These are phyloP conservation scores for Scheffersomyces titani DNA, from an alignment of 1,139 yeast species.

Conservation along the genomic window DNA sequence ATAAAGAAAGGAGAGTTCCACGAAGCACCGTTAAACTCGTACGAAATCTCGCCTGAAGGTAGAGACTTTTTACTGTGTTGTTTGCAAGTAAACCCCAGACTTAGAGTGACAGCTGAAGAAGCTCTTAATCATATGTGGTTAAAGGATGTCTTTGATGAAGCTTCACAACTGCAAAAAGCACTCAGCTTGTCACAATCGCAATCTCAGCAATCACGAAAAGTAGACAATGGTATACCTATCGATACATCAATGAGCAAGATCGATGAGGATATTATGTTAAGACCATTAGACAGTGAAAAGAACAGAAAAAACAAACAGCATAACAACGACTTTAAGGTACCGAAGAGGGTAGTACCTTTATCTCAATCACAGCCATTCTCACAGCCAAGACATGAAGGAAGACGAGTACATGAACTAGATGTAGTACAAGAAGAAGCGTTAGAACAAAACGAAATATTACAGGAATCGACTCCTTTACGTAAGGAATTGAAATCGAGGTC, in stretches of 20 bases:
- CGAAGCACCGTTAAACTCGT: constrained; percentile 72
- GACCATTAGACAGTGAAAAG: constrained; percentile 39
- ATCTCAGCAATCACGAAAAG: constrained; percentile 59
- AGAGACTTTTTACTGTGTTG: constrained; percentile 68
- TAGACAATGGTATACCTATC: constrained; percentile 49
- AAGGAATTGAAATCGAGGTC: neutral
- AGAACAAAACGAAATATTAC: neutral
- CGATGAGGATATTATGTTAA: constrained; percentile 47
- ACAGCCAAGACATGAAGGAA: constrained; percentile 6
- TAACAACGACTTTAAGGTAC: constrained; percentile 42
- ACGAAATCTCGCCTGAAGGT: constrained; percentile 63
- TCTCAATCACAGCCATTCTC: constrained; percentile 40
- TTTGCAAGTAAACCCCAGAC: constrained; percentile 71
- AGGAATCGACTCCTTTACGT: constrained; percentile 5
- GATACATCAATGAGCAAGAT: constrained; percentile 42
- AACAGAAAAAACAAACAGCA: constrained; percentile 21
- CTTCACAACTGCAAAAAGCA: constrained; percentile 35
- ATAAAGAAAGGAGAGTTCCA: constrained; percentile 80
- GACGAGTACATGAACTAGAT: neutral
- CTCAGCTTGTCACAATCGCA: constrained; percentile 71
- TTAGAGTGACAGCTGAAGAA: constrained; percentile 67
- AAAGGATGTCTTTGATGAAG: constrained; percentile 28
- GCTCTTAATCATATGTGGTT: constrained; percentile 79
- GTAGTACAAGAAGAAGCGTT: constrained; percentile 10
- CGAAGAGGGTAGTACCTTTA: constrained; percentile 43